These are phyloP conservation scores for Xanthoconium separans DNA, from an alignment of 1,284 basidiomycete species.

Conservation along the genomic window DNA sequence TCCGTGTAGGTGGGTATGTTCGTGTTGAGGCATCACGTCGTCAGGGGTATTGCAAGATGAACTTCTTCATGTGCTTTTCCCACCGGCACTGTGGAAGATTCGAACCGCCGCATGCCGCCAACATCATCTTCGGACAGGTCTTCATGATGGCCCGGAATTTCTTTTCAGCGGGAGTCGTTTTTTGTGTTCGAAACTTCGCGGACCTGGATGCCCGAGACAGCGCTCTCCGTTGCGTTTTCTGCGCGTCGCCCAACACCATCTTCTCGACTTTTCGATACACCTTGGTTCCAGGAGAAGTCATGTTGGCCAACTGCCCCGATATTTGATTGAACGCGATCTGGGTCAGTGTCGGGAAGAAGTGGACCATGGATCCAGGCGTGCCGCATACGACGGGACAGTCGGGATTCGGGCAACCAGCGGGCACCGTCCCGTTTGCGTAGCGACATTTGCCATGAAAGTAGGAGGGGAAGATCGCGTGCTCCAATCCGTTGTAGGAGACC, in stretches of 20 bases:
- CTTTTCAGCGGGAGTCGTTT: conserved; percentile 18
- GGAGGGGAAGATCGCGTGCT: conserved; percentile 55
- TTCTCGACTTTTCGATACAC: conserved; percentile 43
- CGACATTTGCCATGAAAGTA: conserved; percentile 78
- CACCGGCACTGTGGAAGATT: conserved; percentile 54
- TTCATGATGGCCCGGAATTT: conserved; percentile 37
- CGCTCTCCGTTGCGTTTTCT: conserved; percentile 7
- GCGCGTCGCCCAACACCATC: conserved; percentile 33
- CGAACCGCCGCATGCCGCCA: conserved; percentile 48
- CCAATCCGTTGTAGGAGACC: conserved; percentile 43
- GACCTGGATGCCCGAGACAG: conserved; percentile 13
- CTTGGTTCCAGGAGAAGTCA: conserved; percentile 38
- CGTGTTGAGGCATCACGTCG: neutral
- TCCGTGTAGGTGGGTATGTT: neutral
- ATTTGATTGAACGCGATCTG: conserved; percentile 51
- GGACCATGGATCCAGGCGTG: conserved; percentile 74
- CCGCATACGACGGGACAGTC: conserved; percentile 75
- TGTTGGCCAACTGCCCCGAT: conserved; percentile 33
- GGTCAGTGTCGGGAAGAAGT: conserved; percentile 55
- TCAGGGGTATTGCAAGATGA: conserved; percentile 64
- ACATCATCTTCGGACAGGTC: conserved; percentile 35
- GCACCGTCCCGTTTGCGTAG: conserved; percentile 49
- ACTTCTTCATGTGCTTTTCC: conserved; percentile 59
- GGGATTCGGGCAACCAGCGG: conserved; percentile 71
- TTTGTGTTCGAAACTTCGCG: conserved; percentile 13